Evolutionary conservation across 2,329 filamentous ascomycete species (phyloP).

Genomic region (Diplodia scrobiculata): DNA sequence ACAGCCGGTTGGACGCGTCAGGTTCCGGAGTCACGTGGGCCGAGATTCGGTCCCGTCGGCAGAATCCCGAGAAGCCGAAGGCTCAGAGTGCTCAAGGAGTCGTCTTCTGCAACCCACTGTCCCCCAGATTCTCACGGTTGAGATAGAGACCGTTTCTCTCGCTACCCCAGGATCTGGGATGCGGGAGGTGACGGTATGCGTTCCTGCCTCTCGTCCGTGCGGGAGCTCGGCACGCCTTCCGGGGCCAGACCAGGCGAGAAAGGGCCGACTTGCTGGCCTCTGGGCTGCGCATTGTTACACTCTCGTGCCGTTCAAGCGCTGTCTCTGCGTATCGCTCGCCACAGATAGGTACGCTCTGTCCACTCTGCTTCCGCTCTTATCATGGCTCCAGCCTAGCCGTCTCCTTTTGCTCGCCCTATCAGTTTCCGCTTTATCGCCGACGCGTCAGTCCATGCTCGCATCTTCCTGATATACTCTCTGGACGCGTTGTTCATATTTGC

Average conservation of each 20-base stretch:
- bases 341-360: slow-evolving; percentile 22
- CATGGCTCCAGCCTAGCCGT: slow-evolving; percentile 3
- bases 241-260: not conserved
- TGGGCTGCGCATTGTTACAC: not conserved
- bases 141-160: not conserved
- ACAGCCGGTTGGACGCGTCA: not conserved
- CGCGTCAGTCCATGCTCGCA: not conserved
- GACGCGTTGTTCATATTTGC: not conserved
- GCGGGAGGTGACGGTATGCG: not conserved
- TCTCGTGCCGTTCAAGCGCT: not conserved
- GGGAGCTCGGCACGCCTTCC: not conserved
- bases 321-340: slow-evolving; percentile 1
- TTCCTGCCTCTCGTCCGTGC: not conserved
- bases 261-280: slow-evolving; percentile 1
- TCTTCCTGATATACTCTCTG: not conserved
- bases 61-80: slow-evolving; percentile 19
- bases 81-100: not conserved
- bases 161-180: not conserved
- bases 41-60: slow-evolving; percentile 4
- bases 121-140: not conserved
- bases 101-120: not conserved
- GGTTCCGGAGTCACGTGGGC: slow-evolving; percentile 16
- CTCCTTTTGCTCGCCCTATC: not conserved
- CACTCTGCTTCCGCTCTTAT: slow-evolving; percentile 8
- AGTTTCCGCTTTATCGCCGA: not conserved